Evolutionary conservation across 179 eudicot species (phyloP).

Genomic region (Spinacia oleracea): DNA sequence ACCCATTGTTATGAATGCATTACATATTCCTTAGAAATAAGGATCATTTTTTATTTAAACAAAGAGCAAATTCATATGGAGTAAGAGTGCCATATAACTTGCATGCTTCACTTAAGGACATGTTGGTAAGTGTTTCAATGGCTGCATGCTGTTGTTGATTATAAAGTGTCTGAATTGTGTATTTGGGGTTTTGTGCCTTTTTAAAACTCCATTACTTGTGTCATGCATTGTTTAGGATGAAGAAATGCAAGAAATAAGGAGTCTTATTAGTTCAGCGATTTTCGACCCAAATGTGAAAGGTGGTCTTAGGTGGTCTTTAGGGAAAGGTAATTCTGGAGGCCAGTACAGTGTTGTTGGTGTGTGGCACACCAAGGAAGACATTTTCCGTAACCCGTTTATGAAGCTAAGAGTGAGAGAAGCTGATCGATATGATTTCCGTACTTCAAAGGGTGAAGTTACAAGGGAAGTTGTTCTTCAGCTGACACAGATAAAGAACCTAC

Average conservation of each 20-base stretch:
- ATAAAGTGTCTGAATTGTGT: background rate
- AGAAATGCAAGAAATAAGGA: slow-evolving; percentile 26
- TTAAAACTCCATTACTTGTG: background rate
- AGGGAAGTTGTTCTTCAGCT: slow-evolving; percentile 31
- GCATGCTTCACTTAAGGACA: too few species aligned
- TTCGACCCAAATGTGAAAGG: slow-evolving; percentile 45
- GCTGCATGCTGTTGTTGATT: background rate
- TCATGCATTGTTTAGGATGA: slow-evolving; percentile 30
- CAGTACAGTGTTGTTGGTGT: slow-evolving; percentile 29
- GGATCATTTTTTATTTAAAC: background rate
- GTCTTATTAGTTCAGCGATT: slow-evolving; percentile 32
- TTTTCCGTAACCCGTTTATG: slow-evolving; percentile 23
- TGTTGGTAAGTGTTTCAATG: slow-evolving; percentile 3
- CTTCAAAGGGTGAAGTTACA: slow-evolving; percentile 33
- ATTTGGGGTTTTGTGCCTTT: background rate
- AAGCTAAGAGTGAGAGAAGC: slow-evolving; percentile 35
- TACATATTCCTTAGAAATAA: too few species aligned
- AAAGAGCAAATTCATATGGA: background rate
- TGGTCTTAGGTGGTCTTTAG: slow-evolving; percentile 42
- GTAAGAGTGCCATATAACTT: too few species aligned
- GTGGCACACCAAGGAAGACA: slow-evolving; percentile 31
- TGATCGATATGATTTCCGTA: slow-evolving; percentile 36
- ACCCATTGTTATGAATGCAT: too few species aligned
- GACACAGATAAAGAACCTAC: slow-evolving; percentile 20
- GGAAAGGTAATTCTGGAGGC: slow-evolving; percentile 32